A percentile compares a stretch with the other conserved stretches of the same genome.
Evolutionary conservation across 1,139 yeast species (phyloP).

Genomic region (Sugiyamaella grinbergsii): DNA sequence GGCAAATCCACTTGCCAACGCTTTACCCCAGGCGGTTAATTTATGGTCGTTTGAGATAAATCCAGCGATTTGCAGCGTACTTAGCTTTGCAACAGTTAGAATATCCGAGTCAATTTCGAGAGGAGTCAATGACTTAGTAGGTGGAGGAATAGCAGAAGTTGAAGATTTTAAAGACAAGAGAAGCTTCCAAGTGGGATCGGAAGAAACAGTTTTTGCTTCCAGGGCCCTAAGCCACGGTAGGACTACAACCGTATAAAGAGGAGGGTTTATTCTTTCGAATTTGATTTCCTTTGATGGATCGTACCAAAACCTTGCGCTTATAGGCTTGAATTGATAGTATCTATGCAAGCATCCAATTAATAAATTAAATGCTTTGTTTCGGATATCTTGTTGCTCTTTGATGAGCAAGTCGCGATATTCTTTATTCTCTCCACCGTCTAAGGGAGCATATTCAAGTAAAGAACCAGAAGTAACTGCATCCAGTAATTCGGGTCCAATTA

Average conservation of each 20-base stretch:
- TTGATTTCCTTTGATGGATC: constrained; percentile 43
- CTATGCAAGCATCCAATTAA: constrained; percentile 76
- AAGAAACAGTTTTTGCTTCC: neutral
- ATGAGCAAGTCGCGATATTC: constrained; percentile 61
- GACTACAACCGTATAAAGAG: constrained; percentile 25
- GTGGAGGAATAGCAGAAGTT: neutral
- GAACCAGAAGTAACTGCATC: constrained; percentile 70
- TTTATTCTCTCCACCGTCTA: constrained; percentile 63
- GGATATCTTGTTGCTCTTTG: constrained; percentile 48
- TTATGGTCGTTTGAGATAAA: constrained; percentile 51
- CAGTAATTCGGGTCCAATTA: constrained; percentile 64
- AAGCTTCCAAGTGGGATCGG: neutral
- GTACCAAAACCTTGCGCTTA: constrained; percentile 52
- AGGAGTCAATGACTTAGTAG: constrained; percentile 12
- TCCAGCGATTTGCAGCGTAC: constrained; percentile 60
- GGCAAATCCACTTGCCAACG: constrained; percentile 45
- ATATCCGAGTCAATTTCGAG: constrained; percentile 54
- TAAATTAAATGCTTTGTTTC: constrained; percentile 65
- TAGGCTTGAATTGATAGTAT: constrained; percentile 78
- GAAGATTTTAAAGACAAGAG: neutral
- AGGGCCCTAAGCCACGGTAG: constrained; percentile 17
- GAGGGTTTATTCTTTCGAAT: constrained; percentile 31
- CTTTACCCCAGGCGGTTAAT: constrained; percentile 60
- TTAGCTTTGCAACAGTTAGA: constrained; percentile 58
- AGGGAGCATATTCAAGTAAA: constrained; percentile 65